Percentiles rank a stretch among this genome's conserved stretches.
phyloP scores from a whole-genome alignment of 2,329 filamentous ascomycete species.

The Cladosporium sp. region DNA sequence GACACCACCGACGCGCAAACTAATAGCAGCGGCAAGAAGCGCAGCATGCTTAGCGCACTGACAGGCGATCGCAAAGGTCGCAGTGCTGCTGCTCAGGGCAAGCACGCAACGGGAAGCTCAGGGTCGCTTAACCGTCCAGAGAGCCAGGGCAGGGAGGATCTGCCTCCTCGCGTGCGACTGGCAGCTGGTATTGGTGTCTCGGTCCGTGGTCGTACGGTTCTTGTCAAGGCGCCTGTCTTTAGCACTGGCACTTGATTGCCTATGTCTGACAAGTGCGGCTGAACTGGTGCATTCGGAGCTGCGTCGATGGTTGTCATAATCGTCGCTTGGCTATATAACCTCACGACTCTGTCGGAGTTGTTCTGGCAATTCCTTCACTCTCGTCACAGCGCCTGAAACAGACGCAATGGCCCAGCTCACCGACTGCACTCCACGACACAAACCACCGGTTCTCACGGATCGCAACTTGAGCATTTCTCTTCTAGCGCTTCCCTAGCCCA shows the following conservation, averaged over 20 bases:
- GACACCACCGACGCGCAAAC: conserved; percentile 18
- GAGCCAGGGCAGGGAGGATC: conserved; percentile 38
- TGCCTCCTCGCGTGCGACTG: conserved; percentile 43
- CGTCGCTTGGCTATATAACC: too few species aligned
- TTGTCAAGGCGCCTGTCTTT: conserved; percentile 48
- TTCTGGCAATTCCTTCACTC: too few species aligned
- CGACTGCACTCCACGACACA: too few species aligned
- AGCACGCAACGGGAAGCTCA: conserved; percentile 33
- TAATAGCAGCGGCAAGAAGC: conserved; percentile 22
- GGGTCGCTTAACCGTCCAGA: conserved; percentile 37
- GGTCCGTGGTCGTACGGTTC: conserved; percentile 45
- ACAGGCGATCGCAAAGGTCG: conserved; percentile 33
- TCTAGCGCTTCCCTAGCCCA: background rate
- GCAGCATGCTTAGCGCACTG: conserved; percentile 42
- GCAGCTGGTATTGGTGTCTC: conserved; percentile 45
- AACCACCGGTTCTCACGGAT: too few species aligned
- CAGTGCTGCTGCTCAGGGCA: conserved; percentile 30
- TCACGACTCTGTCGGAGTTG: too few species aligned
- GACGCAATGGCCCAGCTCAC: too few species aligned
- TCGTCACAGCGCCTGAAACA: too few species aligned
- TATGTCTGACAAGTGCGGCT: too few species aligned
- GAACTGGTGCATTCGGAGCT: too few species aligned
- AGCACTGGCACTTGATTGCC: conserved; percentile 16
- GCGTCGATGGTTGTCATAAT: too few species aligned
- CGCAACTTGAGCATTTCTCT: background rate